Conservation (phyloP, 331 rosid species). For the Pyrus hybrid region DNA sequence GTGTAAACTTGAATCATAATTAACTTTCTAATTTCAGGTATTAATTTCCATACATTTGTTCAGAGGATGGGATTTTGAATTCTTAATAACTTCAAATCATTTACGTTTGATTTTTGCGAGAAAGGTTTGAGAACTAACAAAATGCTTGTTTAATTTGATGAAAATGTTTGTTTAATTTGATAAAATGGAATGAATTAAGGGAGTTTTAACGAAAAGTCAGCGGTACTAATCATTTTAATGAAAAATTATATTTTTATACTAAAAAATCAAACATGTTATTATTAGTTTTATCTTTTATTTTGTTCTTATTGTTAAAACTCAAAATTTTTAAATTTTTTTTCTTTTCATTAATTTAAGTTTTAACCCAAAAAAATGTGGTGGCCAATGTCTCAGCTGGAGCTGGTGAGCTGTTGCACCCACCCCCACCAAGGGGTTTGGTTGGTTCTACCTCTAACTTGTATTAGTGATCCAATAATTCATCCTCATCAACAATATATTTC, state of each 20-base stretch:
- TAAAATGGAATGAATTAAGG: not conserved
- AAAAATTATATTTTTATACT: too few relatives aligned
- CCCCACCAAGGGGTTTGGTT: not conserved
- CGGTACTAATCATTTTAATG: too few relatives aligned
- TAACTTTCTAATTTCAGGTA: not conserved
- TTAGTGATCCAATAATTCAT: not conserved
- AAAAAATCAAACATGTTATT: too few relatives aligned
- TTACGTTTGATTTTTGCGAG: not conserved
- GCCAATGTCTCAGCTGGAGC: not conserved
- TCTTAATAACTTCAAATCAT: too few relatives aligned
- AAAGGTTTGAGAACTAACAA: not conserved
- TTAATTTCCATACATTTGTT: not conserved
- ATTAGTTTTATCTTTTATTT: too few relatives aligned
- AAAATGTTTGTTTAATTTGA: not conserved
- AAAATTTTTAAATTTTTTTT: too few relatives aligned
- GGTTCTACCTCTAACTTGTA: not conserved
- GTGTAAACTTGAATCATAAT: not conserved
- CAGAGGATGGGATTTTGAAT: too few relatives aligned
- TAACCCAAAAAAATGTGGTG: not conserved
- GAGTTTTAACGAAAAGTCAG: too few relatives aligned
- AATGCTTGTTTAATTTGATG: not conserved
- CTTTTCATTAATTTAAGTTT: too few relatives aligned
- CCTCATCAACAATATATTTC: not conserved
- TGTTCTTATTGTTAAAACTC: too few relatives aligned
- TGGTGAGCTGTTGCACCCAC: not conserved